Evolutionary conservation across 2,329 filamentous ascomycete species (phyloP), one percentile per base, ranked within the genome.

Genomic region (Coleophoma eucalyptorum): DNA sequence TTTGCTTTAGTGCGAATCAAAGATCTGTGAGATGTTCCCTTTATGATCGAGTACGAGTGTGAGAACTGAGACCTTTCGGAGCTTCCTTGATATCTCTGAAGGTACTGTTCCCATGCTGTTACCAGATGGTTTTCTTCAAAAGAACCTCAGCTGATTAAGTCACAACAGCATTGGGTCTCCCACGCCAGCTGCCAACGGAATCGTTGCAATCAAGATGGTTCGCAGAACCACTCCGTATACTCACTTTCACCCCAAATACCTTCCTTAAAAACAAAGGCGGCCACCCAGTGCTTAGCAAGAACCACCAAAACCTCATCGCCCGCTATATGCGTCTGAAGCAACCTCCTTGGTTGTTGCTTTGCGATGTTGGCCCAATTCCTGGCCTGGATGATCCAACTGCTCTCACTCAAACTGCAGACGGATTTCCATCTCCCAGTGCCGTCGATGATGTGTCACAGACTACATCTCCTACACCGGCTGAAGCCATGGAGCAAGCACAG

Each of bases 171-270:
- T 64, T 87, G 32, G 73, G 76, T 57, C 69, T 87, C 13, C 83
- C 84, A 12, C 74, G 72, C 20, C 71, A 77, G 12, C 73, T 87
- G 53, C 83, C 84, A 0, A 74, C 83, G 50, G 77, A 73, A 57
- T 75, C 79, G 35, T 69, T 88, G 21, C 82, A 86, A 61, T 78
- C 79, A 43, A 75, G 84, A 47, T 89, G 85, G 85, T 87, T 87
- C 60, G 77, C 82, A 0, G 85, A 89, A 61, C 84, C 85, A 32
- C 65, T 89, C 41, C 80, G 85, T 54, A 79, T 84, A 57, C 64
- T 89, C 12, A 79, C 79, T 1, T 72, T 87, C 32, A 67, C 69
- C 2, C 71, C 75, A 1, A 68, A 72, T 3, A 70, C 74, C 10
- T 88, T 88, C 62, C 76, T 83, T 56, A 67, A 67, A 13, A 89